Percentiles rank a stretch among this genome's conserved stretches.
These are phyloP conservation scores for Geotrichum siamense DNA, from an alignment of 1,139 yeast species.

Conservation along the genomic window DNA sequence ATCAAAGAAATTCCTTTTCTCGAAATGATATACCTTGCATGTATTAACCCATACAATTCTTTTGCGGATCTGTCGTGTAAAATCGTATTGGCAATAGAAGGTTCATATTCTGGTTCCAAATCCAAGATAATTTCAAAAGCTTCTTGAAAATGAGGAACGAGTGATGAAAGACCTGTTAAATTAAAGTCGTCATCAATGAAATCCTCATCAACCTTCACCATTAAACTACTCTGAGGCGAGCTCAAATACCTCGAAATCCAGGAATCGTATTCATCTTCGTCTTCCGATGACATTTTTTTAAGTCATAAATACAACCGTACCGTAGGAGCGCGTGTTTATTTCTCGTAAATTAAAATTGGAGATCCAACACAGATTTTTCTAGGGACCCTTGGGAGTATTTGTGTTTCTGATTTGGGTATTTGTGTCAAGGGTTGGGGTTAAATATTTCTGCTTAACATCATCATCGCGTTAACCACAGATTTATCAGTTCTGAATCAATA, in stretches of 20 bases:
- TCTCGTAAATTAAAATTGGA: no score
- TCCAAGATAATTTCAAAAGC: slow-evolving; percentile 88
- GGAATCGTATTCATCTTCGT: slow-evolving; percentile 37
- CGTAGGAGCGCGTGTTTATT: no score
- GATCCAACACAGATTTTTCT: no score
- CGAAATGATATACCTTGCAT: slow-evolving; percentile 82
- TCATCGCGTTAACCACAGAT: no score
- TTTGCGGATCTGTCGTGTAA: slow-evolving; percentile 86
- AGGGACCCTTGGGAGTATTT: no score
- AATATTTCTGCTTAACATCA: no score
- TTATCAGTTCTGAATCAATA: no score
- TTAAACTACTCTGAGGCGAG: slow-evolving; percentile 84
- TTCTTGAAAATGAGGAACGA: slow-evolving; percentile 86
- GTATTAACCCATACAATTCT: slow-evolving; percentile 84
- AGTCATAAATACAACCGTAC: no score
- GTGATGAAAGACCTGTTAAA: slow-evolving; percentile 75
- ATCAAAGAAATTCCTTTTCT: slow-evolving; percentile 86
- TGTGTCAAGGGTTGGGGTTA: no score
- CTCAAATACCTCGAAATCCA: slow-evolving; percentile 91
- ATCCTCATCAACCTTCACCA: slow-evolving; percentile 86
- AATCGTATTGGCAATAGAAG: slow-evolving; percentile 61
- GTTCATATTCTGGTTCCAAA: slow-evolving; percentile 62
- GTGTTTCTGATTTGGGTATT: no score
- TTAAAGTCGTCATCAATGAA: slow-evolving; percentile 96
- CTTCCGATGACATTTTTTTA: no score